Evolutionary conservation across 331 rosid species (phyloP).

Genomic region (Rhamnella rubrinervis): DNA sequence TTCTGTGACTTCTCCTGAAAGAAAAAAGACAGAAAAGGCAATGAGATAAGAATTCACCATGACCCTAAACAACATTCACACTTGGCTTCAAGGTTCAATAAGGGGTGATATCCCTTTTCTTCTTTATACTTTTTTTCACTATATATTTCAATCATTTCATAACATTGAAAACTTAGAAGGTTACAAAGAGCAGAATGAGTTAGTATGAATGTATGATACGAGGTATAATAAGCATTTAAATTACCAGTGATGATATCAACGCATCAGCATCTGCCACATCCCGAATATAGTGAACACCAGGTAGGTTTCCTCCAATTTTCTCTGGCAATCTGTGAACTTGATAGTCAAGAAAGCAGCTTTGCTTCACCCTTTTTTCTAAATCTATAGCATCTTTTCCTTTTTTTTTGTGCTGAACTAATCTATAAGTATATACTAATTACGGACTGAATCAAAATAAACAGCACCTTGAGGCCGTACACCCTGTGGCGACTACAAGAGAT

Average conservation of each 20-base stretch:
- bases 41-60: background rate
- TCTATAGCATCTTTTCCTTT: background rate
- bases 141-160: background rate
- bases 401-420: too few species aligned
- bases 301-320: constrained; percentile 80
- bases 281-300: constrained; percentile 88
- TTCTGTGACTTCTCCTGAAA: constrained; percentile 68
- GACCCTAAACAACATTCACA: background rate
- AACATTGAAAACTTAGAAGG: background rate
- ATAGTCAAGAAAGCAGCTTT: constrained; percentile 23
- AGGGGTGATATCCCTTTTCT: background rate
- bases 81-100: background rate
- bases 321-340: constrained; percentile 68
- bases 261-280: constrained; percentile 92
- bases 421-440: background rate
- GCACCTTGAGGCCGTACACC: constrained; percentile 82
- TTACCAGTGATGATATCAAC: constrained; percentile 69
- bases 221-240: constrained; percentile 1
- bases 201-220: background rate
- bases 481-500: constrained; percentile 79
- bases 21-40: background rate
- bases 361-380: constrained; percentile 13
- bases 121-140: background rate
- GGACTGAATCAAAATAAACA: constrained; percentile 10
- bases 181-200: background rate